A percentile compares a stretch with the other conserved stretches of the same genome.
Conservation (phyloP, 768 basidiomycete genomes). For the Terana coerulea region DNA sequence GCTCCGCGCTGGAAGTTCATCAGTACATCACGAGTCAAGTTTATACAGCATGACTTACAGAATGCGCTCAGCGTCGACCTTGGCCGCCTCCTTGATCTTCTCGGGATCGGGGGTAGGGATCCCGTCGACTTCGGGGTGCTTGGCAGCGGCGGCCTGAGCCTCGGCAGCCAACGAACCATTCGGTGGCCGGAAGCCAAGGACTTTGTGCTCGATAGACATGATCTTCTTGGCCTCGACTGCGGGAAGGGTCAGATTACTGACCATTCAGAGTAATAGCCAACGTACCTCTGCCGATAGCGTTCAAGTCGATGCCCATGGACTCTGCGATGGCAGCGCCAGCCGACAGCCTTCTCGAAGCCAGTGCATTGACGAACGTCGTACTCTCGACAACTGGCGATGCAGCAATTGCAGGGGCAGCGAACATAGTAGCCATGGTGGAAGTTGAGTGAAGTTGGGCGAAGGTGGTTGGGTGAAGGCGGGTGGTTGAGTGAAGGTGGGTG, state of each 20-base stretch:
- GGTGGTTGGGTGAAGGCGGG: too few relatives aligned
- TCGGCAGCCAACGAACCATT: slow-evolving; percentile 33
- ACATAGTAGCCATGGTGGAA: too few relatives aligned
- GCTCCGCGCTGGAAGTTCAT: slow-evolving; percentile 12
- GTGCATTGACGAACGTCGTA: not conserved
- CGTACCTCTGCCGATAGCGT: slow-evolving; percentile 21
- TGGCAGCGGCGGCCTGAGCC: slow-evolving; percentile 32
- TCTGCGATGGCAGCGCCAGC: slow-evolving; percentile 17
- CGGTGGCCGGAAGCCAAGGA: slow-evolving; percentile 34
- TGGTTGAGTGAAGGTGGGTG: too few relatives aligned
- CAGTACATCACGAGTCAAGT: not conserved
- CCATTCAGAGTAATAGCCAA: not conserved
- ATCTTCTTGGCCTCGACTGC: slow-evolving; percentile 29
- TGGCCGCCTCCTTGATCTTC: slow-evolving; percentile 24
- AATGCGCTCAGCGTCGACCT: slow-evolving; percentile 24
- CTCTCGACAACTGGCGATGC: too few relatives aligned
- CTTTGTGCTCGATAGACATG: slow-evolving; percentile 34
- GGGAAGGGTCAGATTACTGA: not conserved
- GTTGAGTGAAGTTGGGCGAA: too few relatives aligned
- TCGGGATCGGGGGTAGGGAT: slow-evolving; percentile 7
- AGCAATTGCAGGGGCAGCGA: too few relatives aligned
- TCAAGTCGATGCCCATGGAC: slow-evolving; percentile 22
- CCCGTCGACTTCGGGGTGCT: slow-evolving; percentile 25
- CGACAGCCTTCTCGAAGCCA: slow-evolving; percentile 2
- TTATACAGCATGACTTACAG: slow-evolving; percentile 11